phyloP scores from a whole-genome alignment of 306 rosid species.

The Canavalia ensiformis region DNA sequence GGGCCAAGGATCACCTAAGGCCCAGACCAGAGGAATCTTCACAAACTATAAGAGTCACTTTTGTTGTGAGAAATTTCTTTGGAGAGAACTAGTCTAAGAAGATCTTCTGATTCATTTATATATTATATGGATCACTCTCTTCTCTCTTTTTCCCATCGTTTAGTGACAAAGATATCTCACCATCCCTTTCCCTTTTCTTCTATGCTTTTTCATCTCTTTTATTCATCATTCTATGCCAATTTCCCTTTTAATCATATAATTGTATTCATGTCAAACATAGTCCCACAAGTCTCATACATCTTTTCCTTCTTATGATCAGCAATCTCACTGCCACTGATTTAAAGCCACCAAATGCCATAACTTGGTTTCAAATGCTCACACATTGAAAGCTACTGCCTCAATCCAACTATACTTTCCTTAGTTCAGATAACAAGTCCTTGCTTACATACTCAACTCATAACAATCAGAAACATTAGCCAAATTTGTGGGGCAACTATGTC shows the following conservation, averaged over 20 bases:
- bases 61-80: too few species aligned
- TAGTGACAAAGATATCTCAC: conserved; percentile 35
- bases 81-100: conserved; percentile 18
- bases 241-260: conserved; percentile 27
- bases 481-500: conserved; percentile 48
- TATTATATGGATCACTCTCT: conserved; percentile 35
- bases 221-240: conserved; percentile 27
- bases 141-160: background rate
- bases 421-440: background rate
- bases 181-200: conserved; percentile 34
- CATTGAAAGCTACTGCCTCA: conserved; percentile 30
- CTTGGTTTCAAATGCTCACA: conserved; percentile 35
- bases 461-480: conserved; percentile 7
- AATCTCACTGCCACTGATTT: conserved; percentile 20
- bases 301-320: conserved; percentile 18
- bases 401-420: background rate
- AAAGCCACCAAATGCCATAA: conserved; percentile 41
- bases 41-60: too few species aligned
- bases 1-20: too few species aligned
- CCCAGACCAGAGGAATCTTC: too few species aligned
- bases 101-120: conserved; percentile 27
- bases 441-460: conserved; percentile 5
- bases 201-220: conserved; percentile 35
- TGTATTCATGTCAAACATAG: conserved; percentile 32
- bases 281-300: conserved; percentile 12